Evolutionary conservation across 352 stramenopile species (phyloP), one percentile per base, ranked within the genome.

Genomic region (Globisporangium spiculum): DNA sequence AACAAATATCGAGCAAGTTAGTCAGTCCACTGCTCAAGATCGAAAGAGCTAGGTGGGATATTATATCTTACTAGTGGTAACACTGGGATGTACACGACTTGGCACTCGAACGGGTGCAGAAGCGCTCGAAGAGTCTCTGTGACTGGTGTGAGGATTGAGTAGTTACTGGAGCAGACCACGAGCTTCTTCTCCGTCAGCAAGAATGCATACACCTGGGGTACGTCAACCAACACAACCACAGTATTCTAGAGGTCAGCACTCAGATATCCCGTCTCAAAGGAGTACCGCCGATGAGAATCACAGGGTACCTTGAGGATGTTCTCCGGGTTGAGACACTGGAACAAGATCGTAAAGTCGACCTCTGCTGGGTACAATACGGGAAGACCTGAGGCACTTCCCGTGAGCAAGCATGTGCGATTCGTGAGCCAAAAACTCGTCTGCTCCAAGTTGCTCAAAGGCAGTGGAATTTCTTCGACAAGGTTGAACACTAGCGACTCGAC

Each of bases 71-170:
- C 84, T 65, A 88, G 56, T 18, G 84, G 80, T 24, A 93, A 75
- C 27, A 92, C 72, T 0, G 85, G 85, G 20, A 93, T 91, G 65
- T 93, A 93, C 10, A 93, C 85, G 44, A 89, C 78, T 71, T 91
- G 85, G 18, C 71, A 89, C 26, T 89, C 81, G 30, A 93, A 91
- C 4, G 85, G 85, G 56, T 86, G 70, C 0, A 91, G 67, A 52
- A 93, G 61, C 20, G 80, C 81, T 26, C 81, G 73, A 16, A 93
- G 74, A 0, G 85, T 93, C 66, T 93, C 83, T 0, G 79, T 75
- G 10, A 86, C 75, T 14, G 84, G 85, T 0, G 83, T 89, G 53
- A 93, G 74, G 12, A 93, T 83, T 20, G 79, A 76, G 4, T 71
- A 69, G 38, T 84, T 90, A 26, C 65, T 65, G n/a, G 83, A 82